Evolutionary conservation across 371 early-diverging fungal genomes (phyloP).

Genomic region (Umbelopsis sp.): DNA sequence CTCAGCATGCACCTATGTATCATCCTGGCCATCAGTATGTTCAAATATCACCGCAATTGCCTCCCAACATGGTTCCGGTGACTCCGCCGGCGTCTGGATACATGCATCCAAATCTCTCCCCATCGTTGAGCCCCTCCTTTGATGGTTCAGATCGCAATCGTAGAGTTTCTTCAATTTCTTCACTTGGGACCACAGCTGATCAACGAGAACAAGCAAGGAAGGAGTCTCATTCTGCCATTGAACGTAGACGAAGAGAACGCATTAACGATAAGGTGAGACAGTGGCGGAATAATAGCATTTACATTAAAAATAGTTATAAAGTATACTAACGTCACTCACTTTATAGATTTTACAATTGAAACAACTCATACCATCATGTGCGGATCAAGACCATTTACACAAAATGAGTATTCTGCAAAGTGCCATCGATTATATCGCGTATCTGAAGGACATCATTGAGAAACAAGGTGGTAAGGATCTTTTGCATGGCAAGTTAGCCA

Average conservation of each 20-base stretch:
- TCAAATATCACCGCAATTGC: constrained; percentile 29
- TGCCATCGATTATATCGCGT: constrained; percentile 74
- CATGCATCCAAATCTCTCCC: constrained; percentile 17
- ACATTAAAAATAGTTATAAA: constrained; percentile 43
- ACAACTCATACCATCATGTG: constrained; percentile 54
- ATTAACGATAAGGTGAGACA: constrained; percentile 63
- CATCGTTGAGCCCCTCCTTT: constrained; percentile 23
- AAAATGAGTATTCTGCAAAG: constrained; percentile 74
- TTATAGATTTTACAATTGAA: constrained; percentile 43
- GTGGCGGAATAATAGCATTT: not conserved
- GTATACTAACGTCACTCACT: constrained; percentile 56
- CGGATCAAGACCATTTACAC: constrained; percentile 70
- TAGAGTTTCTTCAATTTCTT: not conserved
- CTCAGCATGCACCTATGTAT: constrained; percentile 25
- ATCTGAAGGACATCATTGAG: constrained; percentile 47
- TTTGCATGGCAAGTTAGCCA: constrained; percentile 21
- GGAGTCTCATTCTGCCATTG: constrained; percentile 80
- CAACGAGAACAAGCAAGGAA: constrained; percentile 64
- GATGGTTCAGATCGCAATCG: constrained; percentile 1
- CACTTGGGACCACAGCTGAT: constrained; percentile 36
- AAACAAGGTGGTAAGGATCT: constrained; percentile 41
- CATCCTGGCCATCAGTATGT: constrained; percentile 25
- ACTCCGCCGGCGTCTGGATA: constrained; percentile 19
- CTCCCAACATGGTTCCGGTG: constrained; percentile 18
- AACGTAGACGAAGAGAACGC: constrained; percentile 74